A percentile compares a stretch with the other conserved stretches of the same genome.
These are phyloP conservation scores for Saturnispora silvae DNA, from an alignment of 805 yeast species.

Conservation along the genomic window DNA sequence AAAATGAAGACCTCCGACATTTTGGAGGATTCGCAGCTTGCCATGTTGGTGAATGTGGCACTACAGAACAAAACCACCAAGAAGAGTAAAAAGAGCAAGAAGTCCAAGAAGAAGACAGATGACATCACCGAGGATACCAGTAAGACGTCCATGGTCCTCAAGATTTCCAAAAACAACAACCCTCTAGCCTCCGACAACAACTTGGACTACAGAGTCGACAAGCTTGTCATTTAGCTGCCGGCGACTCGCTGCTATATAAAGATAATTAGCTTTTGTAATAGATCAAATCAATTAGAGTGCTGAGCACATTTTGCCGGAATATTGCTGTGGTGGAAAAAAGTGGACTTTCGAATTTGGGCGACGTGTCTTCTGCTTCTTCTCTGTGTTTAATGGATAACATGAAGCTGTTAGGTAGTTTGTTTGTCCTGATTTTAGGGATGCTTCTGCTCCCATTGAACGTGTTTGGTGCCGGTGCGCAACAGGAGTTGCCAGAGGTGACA, in stretches of 20 bases:
- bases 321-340: constrained; percentile 17
- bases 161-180: constrained; percentile 14
- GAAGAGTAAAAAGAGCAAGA: constrained; percentile 7
- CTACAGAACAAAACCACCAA: constrained; percentile 17
- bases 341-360: no score
- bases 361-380: no score
- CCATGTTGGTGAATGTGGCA: constrained; percentile 38
- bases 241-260: no score
- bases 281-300: constrained; percentile 7
- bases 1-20: constrained; percentile 27
- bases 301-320: not conserved
- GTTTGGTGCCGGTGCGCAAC: constrained; percentile 12
- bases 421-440: constrained; percentile 15
- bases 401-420: constrained; percentile 14
- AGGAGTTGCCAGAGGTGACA: constrained; percentile 49
- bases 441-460: constrained; percentile 13
- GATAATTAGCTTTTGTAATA: no score
- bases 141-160: constrained; percentile 19
- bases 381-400: not conserved
- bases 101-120: constrained; percentile 10
- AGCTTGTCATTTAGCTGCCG: constrained; percentile 32
- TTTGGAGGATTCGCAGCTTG: constrained; percentile 32
- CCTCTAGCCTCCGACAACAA: constrained; percentile 20
- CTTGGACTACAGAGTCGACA: constrained; percentile 49
- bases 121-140: constrained; percentile 19